Evolutionary conservation across 805 yeast genomes (phyloP), one percentile per base, ranked within the genome.

Genomic region (Brettanomyces nanus): DNA sequence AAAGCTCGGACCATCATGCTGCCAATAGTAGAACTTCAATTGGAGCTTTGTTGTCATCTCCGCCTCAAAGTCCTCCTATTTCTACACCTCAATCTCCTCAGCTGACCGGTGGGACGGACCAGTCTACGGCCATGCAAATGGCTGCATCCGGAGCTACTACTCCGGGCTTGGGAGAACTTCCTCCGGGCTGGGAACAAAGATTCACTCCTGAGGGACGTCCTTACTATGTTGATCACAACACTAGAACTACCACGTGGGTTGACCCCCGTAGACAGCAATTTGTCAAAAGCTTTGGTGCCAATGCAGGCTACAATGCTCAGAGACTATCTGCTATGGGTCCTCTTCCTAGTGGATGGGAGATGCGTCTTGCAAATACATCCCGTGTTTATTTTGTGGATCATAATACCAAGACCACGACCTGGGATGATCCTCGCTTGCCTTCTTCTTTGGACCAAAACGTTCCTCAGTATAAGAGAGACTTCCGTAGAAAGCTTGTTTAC

Each of bases 211-310:
- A 92, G 63, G 99, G 98, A 28, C 77, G 98, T 58, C 94, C 97
- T 6, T 92, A 92, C 64, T 92, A 89, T 60, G 98, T 92, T 35
- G 99, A 92, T 62, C 99, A 92, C 66, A 92, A 92, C 62, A 92
- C 98, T n/a, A 76, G 99, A 61, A 92, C 99, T 1, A 92, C 99
- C 3, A 92, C 99, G 10, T 92, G 99, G 99, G 99, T 92, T 33
- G 99, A 92, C 62, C 99, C 99, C 47, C 77, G 99, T 64, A 79
- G 98, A 63, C 98, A 92, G 65, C 99, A 92, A 66, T 92, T 86
- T 62, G 92, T 92, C 52, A 82, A 97, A 59, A 86, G 95, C 44
- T 87, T 84, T 60, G 97, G 96, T 20, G 71, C 89, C 74, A 63
- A 77, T 53, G 82, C 95, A 4, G 86, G 96, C 17, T 86, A 90